Evolutionary conservation across 768 basidiomycete genomes (phyloP).

Genomic region (Chalciporus sphaerocephalus): DNA sequence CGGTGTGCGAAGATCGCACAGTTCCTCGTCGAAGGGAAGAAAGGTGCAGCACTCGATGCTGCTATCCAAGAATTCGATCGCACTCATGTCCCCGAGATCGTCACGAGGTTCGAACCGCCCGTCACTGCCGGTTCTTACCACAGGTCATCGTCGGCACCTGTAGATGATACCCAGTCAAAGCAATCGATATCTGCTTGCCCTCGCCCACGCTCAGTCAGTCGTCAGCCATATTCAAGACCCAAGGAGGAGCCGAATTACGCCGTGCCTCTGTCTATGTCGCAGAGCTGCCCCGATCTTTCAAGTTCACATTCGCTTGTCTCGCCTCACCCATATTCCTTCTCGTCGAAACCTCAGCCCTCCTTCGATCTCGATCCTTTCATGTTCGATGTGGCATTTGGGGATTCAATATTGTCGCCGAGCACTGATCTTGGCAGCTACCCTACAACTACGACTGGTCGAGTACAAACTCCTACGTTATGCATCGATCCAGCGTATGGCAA

Average conservation of each 20-base stretch:
- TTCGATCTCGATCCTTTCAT: slow-evolving; percentile 35
- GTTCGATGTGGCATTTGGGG: slow-evolving; percentile 28
- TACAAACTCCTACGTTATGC: slow-evolving; percentile 33
- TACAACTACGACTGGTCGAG: slow-evolving; percentile 15
- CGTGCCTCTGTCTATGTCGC: slow-evolving; percentile 10
- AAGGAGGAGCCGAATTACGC: slow-evolving; percentile 2
- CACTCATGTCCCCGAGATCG: slow-evolving; percentile 51
- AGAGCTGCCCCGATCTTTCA: slow-evolving; percentile 31
- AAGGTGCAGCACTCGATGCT: slow-evolving; percentile 53
- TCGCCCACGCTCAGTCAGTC: slow-evolving; percentile 23
- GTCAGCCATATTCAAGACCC: slow-evolving; percentile 16
- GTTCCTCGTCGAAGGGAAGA: slow-evolving; percentile 63
- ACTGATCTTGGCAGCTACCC: slow-evolving; percentile 22
- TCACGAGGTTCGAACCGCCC: slow-evolving; percentile 70
- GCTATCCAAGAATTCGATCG: slow-evolving; percentile 60
- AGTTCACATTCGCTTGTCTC: slow-evolving; percentile 33
- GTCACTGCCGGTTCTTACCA: slow-evolving; percentile 68
- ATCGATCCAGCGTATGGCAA: slow-evolving; percentile 37
- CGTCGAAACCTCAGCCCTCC: slow-evolving; percentile 41
- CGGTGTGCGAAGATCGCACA: slow-evolving; percentile 66
- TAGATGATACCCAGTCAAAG: slow-evolving; percentile 37
- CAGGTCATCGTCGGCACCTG: slow-evolving; percentile 61
- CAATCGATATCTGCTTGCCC: slow-evolving; percentile 23
- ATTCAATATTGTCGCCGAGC: slow-evolving; percentile 24
- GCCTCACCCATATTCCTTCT: slow-evolving; percentile 24